These are phyloP conservation scores for Baorangia bicolor DNA, from an alignment of 768 basidiomycete genomes.

Conservation along the genomic window DNA sequence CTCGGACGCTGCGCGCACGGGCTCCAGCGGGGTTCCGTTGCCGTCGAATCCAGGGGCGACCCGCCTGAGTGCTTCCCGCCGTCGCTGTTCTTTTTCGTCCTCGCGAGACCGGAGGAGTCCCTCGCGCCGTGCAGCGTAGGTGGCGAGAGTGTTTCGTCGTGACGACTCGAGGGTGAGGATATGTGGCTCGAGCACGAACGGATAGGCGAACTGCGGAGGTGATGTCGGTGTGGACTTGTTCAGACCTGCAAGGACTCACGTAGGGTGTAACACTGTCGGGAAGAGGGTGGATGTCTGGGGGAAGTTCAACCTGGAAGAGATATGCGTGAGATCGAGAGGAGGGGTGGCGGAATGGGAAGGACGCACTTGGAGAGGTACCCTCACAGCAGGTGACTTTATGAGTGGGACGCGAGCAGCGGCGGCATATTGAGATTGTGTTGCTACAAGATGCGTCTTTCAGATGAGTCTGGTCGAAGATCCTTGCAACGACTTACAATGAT, in stretches of 20 bases:
- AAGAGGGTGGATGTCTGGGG: conserved; percentile 91
- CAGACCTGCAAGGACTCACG: conserved; percentile 43
- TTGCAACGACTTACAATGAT: conserved; percentile 20
- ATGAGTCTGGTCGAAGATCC: not conserved
- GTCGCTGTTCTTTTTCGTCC: conserved; percentile 69
- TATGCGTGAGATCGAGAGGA: not conserved
- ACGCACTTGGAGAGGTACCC: conserved; percentile 77
- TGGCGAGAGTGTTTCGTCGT: conserved; percentile 62
- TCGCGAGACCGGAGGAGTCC: conserved; percentile 68
- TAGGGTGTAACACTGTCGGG: conserved; percentile 90
- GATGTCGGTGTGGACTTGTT: conserved; percentile 1
- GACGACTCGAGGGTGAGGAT: conserved; percentile 74
- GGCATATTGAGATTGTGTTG: conserved; percentile 66
- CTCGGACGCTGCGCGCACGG: conserved; percentile 20
- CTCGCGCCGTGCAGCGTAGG: conserved; percentile 66
- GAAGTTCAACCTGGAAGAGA: conserved; percentile 68
- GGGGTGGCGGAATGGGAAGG: not conserved
- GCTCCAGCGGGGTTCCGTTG: conserved; percentile 48
- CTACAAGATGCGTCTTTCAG: conserved; percentile 7
- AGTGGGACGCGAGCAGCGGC: conserved; percentile 76
- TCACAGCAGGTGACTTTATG: conserved; percentile 89
- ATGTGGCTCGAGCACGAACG: conserved; percentile 90
- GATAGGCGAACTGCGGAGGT: conserved; percentile 84
- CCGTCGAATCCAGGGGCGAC: conserved; percentile 89
- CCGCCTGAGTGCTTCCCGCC: conserved; percentile 62